Evolutionary conservation across 768 basidiomycete species (phyloP).

Genomic region (Lactarius psammicola): DNA sequence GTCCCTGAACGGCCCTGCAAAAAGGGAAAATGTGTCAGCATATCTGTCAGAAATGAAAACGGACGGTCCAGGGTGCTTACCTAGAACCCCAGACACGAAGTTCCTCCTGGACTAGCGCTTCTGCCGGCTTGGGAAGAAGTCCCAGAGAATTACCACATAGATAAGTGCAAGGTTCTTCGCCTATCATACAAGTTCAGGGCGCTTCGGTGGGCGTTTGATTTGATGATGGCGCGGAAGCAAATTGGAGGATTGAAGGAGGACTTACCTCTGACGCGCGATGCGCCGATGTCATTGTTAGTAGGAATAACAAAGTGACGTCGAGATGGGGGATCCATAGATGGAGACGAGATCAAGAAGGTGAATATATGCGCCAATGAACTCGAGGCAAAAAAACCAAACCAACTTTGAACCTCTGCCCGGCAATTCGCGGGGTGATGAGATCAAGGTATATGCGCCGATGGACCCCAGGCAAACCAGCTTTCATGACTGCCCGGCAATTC

Average conservation of each 20-base stretch:
- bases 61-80: conserved; percentile 39
- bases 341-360: not conserved
- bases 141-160: conserved; percentile 97
- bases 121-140: conserved; percentile 70
- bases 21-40: conserved; percentile 20
- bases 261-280: conserved; percentile 33
- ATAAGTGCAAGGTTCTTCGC: conserved; percentile 66
- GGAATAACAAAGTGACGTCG: conserved; percentile 36
- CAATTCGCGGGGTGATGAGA: not conserved
- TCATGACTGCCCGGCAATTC: too few species aligned
- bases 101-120: conserved; percentile 75
- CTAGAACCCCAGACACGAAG: conserved; percentile 76
- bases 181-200: conserved; percentile 32
- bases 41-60: conserved; percentile 28
- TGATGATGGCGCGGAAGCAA: conserved; percentile 18
- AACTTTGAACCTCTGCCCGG: not conserved
- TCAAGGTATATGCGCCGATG: too few species aligned
- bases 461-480: too few species aligned
- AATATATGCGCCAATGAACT: not conserved
- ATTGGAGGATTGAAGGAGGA: not conserved
- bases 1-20: conserved; percentile 78
- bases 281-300: conserved; percentile 50
- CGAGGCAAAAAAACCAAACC: too few species aligned
- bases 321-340: conserved; percentile 17
- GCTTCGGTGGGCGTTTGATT: conserved; percentile 12